Evolutionary conservation across 768 basidiomycete genomes (phyloP).

Genomic region (Panaeolus papilionaceus): DNA sequence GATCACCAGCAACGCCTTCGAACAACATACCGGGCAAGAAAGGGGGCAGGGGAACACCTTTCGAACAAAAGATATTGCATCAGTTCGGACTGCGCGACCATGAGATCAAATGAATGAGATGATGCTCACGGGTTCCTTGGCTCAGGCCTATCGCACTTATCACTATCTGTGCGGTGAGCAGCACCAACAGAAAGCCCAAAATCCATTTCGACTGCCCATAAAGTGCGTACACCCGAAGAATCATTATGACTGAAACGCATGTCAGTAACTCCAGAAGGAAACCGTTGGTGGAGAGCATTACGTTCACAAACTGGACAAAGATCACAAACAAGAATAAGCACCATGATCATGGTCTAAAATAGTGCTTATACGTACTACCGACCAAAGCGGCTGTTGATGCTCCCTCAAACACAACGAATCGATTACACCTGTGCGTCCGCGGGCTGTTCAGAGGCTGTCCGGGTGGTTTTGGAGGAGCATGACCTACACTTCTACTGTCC

Average conservation of each 20-base stretch:
- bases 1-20: not conserved
- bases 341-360: not conserved
- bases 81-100: not conserved
- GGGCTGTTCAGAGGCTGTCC: slow-evolving; percentile 8
- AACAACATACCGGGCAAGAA: slow-evolving; percentile 25
- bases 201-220: slow-evolving; percentile 27
- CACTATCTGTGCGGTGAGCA: slow-evolving; percentile 29
- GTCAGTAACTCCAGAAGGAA: not conserved
- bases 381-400: slow-evolving; percentile 30
- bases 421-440: slow-evolving; percentile 22
- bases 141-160: not conserved
- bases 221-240: slow-evolving; percentile 33
- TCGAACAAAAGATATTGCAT: slow-evolving; percentile 21
- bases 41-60: slow-evolving; percentile 28
- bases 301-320: slow-evolving; percentile 26
- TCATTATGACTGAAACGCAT: slow-evolving; percentile 31
- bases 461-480: not conserved
- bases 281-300: slow-evolving; percentile 5
- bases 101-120: not conserved
- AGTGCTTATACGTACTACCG: slow-evolving; percentile 22
- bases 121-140: not conserved
- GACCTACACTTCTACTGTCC: slow-evolving; percentile 28
- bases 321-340: not conserved
- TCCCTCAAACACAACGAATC: slow-evolving; percentile 33
- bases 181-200: slow-evolving; percentile 24